phyloP scores from a whole-genome alignment of 208 protist genomes.

The Leishmania martiniquensis region DNA sequence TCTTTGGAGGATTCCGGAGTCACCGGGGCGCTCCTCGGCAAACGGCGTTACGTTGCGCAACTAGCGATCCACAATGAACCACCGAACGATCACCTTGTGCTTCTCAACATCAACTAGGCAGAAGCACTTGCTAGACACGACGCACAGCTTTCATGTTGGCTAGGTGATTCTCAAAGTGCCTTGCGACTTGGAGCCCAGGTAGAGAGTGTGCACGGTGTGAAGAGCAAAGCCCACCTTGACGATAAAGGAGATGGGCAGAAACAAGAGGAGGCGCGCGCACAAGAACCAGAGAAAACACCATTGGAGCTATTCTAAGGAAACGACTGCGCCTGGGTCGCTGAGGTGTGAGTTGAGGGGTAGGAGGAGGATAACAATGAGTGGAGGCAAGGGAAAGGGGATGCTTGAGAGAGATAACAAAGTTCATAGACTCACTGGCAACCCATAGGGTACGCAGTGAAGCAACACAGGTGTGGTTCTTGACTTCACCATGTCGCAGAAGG shows the following conservation, averaged over 20 bases:
- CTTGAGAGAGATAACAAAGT: not conserved
- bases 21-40: conserved; percentile 83
- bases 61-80: conserved; percentile 81
- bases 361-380: not conserved
- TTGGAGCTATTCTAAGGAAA: too few species aligned
- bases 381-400: not conserved
- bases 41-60: conserved; percentile 86
- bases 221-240: not conserved
- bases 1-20: conserved; percentile 71
- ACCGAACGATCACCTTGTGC: conserved; percentile 71
- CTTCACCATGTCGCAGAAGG: not conserved
- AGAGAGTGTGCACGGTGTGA: not conserved
- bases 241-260: not conserved
- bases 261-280: not conserved
- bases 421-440: not conserved
- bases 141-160: not conserved
- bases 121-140: conserved; percentile 41
- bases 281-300: too few species aligned
- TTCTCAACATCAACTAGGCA: conserved; percentile 57
- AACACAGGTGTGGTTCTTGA: conserved; percentile 3
- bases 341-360: not conserved
- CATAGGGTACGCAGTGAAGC: not conserved
- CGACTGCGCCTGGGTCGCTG: not conserved
- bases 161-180: not conserved
- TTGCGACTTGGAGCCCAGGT: not conserved